Evolutionary conservation across 495 filamentous ascomycete genomes (phyloP), one percentile per base, ranked within the genome.

Genomic region (Aspergillus homomorphus): DNA sequence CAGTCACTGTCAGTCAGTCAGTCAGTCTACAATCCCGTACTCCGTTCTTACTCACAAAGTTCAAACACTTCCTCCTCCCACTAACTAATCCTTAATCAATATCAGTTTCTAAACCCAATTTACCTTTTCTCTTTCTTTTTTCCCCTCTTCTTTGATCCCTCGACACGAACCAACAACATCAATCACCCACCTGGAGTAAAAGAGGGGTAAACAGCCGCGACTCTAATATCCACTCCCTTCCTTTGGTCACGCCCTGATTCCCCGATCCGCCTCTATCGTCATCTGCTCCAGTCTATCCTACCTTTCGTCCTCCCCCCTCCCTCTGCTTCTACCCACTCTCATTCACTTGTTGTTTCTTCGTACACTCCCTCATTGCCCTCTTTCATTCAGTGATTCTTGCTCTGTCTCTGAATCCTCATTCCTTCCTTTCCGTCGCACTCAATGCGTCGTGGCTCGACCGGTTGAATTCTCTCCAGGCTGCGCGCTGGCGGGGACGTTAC

Each of bases 401-500:
- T 51, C 10, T n/a, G 45, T 33, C 19, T 49, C 28, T 53, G n/a
- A 18, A 26, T 18, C 42, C 44, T n/a, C 1, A 54, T 52, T 46
- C 54, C 46, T 38, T 58, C 60, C 43, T 57, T 56, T 57, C 33
- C 26, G 43, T 50, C 20, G 26, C 53, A 26, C 59, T 63, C 64
- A 63, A 69, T 66, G 59, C 59, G 49, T 57, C 50, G 21, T 48
- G 46, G 56, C 33, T 61, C 58, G 41, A 62, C 60, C 50, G 49
- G 52, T 30, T 61, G 59, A 56, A 16, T 14, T 53, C 52, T 48
- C 43, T 53, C 53, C 60, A 57, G 55, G 54, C 61, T 62, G 61
- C 60, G 58, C 63, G 59, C 66, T 53, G 57, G 62, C 56, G 58
- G 58, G 51, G 54, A 63, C 54, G 53, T 62, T 51, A 30, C 52